phyloP scores from a whole-genome alignment of 768 basidiomycete species.

The Lentinula edodes region DNA sequence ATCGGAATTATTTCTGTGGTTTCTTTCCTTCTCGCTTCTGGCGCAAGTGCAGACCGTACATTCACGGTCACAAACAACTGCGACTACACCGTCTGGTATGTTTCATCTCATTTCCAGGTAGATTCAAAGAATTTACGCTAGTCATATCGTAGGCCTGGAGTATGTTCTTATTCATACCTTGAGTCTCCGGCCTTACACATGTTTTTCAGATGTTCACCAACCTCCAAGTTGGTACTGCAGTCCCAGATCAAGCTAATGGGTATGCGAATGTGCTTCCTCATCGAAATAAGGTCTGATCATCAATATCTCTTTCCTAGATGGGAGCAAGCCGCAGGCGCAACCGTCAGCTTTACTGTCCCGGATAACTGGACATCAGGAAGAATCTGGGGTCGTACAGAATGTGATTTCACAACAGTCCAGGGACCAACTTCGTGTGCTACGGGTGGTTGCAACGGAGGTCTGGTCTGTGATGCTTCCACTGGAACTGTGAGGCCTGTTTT shows the following conservation, averaged over 20 bases:
- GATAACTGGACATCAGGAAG: conserved; percentile 40
- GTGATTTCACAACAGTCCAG: conserved; percentile 49
- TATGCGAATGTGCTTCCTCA: conserved; percentile 10
- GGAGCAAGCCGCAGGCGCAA: conserved; percentile 22
- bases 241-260: conserved; percentile 30
- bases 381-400: conserved; percentile 53
- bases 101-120: neutral
- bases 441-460: conserved; percentile 68
- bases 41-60: neutral
- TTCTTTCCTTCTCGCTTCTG: neutral
- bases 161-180: conserved; percentile 14
- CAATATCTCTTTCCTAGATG: conserved; percentile 14
- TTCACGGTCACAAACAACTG: conserved; percentile 19
- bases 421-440: conserved; percentile 56
- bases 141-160: conserved; percentile 35
- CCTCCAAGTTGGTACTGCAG: conserved; percentile 28
- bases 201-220: conserved; percentile 35
- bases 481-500: conserved; percentile 36
- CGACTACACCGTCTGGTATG: conserved; percentile 45
- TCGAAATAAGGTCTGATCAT: neutral
- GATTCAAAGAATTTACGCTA: too few species aligned
- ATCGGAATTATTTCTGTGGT: neutral
- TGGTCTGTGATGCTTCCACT: conserved; percentile 45
- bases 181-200: conserved; percentile 9
- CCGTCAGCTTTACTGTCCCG: conserved; percentile 37